phyloP scores from a whole-genome alignment of 805 yeast species.

The Saturnispora hagleri region DNA sequence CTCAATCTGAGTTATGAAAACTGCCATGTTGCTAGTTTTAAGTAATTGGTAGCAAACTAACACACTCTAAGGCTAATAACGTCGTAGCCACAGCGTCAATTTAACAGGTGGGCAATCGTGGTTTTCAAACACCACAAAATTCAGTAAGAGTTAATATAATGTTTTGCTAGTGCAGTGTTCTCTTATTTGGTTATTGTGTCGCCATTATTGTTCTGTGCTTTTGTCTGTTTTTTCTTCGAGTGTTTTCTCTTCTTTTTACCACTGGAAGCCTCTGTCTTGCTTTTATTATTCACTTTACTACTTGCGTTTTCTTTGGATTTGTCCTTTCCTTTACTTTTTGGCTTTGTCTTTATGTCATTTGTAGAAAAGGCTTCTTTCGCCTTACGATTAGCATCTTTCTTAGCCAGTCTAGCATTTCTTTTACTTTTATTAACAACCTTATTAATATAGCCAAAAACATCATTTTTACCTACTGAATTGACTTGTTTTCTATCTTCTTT shows the following conservation, averaged over 20 bases:
- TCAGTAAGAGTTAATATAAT: too few species aligned
- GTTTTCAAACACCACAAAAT: too few species aligned
- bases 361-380: conserved; percentile 6
- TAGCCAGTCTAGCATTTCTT: background rate
- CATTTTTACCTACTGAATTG: background rate
- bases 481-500: background rate
- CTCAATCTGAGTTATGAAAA: too few species aligned
- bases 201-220: background rate
- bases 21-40: too few species aligned
- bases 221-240: conserved; percentile 8
- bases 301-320: background rate
- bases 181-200: background rate
- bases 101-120: too few species aligned
- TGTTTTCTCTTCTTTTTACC: background rate
- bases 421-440: background rate
- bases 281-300: conserved; percentile 1
- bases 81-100: too few species aligned
- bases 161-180: too few species aligned
- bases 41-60: too few species aligned
- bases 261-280: conserved; percentile 2
- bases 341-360: conserved; percentile 1
- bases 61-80: too few species aligned
- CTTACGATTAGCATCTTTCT: background rate
- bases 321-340: background rate
- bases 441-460: background rate